Evolutionary conservation across 768 basidiomycete species (phyloP), one percentile per base, ranked within the genome.

Genomic region (Gelatoporia subvermispora): DNA sequence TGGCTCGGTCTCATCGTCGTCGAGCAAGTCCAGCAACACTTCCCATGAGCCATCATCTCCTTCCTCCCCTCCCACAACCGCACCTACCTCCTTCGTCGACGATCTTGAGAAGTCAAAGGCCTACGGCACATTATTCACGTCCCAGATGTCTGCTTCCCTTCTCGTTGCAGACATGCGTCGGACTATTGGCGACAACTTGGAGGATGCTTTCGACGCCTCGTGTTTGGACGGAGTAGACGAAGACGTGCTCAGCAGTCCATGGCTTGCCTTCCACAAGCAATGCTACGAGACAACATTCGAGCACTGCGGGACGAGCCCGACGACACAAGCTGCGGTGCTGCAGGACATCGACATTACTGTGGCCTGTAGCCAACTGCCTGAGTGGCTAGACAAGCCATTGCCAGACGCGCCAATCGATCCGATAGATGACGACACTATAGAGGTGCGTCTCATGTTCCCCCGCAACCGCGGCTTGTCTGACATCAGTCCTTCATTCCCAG

Each of bases 61-160:
- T 7, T 31, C 28, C 28, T 31, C 28, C 13, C 28, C 28, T 31
- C 28, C 28, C 5, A 31, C 48, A 20, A 49, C 56, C 17, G 50
- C 48, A 4, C 47, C 53, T 7, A 54, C 56, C n/a, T 54, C 56
- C 3, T 25, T 52, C 24, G 17, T 23, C 16, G 47, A 51, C n/a
- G 35, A 48, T 24, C n/a, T 3, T 9, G 41, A 20, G 5, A 18
- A 18, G n/a, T 8, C 15, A 42, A 42, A 31, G 13, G 7, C 28
- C 28, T 31, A 31, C 13, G 28, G 28, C 28, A 7, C 28, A 31
- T 31, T 31, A 13, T 13, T 31, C 28, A 31, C 28, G 13, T 31
- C 28, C 5, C 28, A 31, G 28, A 31, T 31, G 28, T 31, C 28
- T 31, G 28, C 28, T 31, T 5, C 28, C 13, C 28, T 31, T 13